Base-by-base conservation (phyloP, 2,329 filamentous ascomycete species). In the Acrocalymma vagum region DNA sequence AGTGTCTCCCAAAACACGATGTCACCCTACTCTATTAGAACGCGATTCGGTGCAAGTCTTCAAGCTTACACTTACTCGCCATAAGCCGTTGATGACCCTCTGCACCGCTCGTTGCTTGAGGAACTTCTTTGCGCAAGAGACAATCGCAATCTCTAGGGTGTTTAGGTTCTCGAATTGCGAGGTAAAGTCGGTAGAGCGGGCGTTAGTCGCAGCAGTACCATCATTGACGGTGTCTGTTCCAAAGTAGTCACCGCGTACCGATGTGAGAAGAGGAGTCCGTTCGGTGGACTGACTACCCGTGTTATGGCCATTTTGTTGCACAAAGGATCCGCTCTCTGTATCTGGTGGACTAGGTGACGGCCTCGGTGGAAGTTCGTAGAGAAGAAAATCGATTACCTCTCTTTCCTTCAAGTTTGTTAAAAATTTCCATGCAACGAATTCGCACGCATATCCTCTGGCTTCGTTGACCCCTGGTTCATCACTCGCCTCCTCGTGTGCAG, bases 1-100 rank as follows among this genome's bases (percentile, higher is more conserved):
- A 95, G 74, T 5, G 78, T 82, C 45, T 91, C 86, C 90, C 90
- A 95, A 66, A 95, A 94, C 24, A 92, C 82, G 45, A 95, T 90
- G 52, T 92, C 86, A 29, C 90, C 90, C 49, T 85, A 84, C 11
- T 20, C 32, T 8, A 48, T 25, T 20, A 32, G 18, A 23, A n/a
- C n/a, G n/a, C n/a, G 32, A 35, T 15, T 20, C 13, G 2, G 10
- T 8, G 2, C 14, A 9, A 20, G n/a, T n/a, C n/a, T n/a, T 13
- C 8, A 8, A 25, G 9, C 9, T 3, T 3, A 21, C 24, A 39
- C 44, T 6, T 53, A 56, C 56, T 31, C 61, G 54, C 90, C 90
- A 95, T 38, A 95, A 88, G 32, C 87, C 87, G 29, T 87, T 86
- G 48, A 95, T 83, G 52, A 95, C 87, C 58, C 87, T 88, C 63